A percentile compares a stretch with the other conserved stretches of the same genome.
phyloP scores from a whole-genome alignment of 345 rosid genomes.

The Murraya koenigii region DNA sequence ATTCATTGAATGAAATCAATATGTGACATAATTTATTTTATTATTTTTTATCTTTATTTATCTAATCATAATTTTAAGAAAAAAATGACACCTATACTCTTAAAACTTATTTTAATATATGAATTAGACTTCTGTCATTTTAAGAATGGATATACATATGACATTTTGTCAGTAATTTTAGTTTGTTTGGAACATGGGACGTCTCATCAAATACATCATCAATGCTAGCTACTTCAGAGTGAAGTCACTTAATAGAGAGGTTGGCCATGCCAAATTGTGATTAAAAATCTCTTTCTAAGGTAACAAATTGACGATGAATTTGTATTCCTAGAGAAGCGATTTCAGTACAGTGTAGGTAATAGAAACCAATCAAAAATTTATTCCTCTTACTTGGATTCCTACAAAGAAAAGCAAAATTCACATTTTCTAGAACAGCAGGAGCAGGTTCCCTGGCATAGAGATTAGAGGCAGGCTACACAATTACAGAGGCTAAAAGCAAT shows the following conservation, averaged over 20 bases:
- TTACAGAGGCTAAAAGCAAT: not conserved
- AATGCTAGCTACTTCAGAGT: not conserved
- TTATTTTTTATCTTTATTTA: too few species aligned
- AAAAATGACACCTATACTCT: too few species aligned
- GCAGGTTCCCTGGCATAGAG: not conserved
- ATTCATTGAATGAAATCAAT: too few species aligned
- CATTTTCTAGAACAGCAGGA: not conserved
- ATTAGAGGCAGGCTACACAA: not conserved
- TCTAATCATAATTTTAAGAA: too few species aligned
- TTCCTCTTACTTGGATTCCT: not conserved
- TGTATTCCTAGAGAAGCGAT: not conserved
- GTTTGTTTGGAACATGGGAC: too few species aligned
- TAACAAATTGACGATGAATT: not conserved
- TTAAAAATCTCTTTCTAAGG: not conserved
- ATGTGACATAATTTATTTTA: too few species aligned
- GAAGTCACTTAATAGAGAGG: not conserved
- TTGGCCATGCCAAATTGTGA: not conserved
- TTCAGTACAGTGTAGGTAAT: not conserved
- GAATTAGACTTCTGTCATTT: too few species aligned
- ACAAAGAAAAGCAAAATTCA: not conserved
- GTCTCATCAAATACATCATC: too few species aligned
- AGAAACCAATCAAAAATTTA: not conserved
- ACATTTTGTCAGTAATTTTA: not conserved
- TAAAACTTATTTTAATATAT: too few species aligned
- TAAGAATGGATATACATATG: not conserved